A percentile compares a stretch with the other conserved stretches of the same genome.
phyloP scores from a whole-genome alignment of 768 basidiomycete species.

The Coprinopsis cinerea region DNA sequence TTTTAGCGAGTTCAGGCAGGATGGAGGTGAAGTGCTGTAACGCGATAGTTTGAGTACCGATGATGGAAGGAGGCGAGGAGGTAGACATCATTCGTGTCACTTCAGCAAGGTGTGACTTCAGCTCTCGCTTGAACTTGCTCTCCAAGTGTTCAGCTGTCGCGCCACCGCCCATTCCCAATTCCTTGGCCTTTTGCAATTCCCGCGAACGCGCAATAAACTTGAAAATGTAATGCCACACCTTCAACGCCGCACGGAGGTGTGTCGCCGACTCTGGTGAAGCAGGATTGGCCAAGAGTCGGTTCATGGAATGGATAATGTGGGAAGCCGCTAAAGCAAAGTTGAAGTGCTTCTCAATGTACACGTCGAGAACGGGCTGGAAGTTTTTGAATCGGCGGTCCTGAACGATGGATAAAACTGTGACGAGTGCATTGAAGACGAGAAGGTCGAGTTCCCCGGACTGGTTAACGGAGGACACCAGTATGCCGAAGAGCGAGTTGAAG shows the following conservation, averaged over 20 bases:
- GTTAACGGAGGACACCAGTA: conserved; percentile 72
- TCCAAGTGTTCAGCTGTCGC: conserved; percentile 86
- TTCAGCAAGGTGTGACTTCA: conserved; percentile 68
- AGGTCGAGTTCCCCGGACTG: conserved; percentile 75
- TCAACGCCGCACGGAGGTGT: conserved; percentile 79
- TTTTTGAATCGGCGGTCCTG: conserved; percentile 94
- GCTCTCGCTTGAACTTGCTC: conserved; percentile 75
- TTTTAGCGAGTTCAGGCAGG: conserved; percentile 78
- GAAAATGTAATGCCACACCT: conserved; percentile 97
- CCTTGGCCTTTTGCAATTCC: conserved; percentile 79
- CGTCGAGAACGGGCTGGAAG: conserved; percentile 89
- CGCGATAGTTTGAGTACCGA: conserved; percentile 93
- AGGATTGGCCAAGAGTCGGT: conserved; percentile 69
- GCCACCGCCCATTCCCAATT: conserved; percentile 71
- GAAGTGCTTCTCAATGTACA: conserved; percentile 91
- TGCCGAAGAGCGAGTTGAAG: conserved; percentile 89
- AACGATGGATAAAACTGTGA: conserved; percentile 87
- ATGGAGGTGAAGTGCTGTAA: conserved; percentile 91
- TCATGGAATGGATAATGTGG: conserved; percentile 85
- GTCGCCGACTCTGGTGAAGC: conserved; percentile 68
- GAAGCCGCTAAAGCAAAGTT: conserved; percentile 72
- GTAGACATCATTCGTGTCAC: conserved; percentile 88
- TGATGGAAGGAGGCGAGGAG: conserved; percentile 74
- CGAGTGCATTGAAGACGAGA: conserved; percentile 84
- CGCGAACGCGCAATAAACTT: conserved; percentile 89